These are phyloP conservation scores for Trypanosoma scelopori DNA, from an alignment of 208 protist species.

Conservation along the genomic window DNA sequence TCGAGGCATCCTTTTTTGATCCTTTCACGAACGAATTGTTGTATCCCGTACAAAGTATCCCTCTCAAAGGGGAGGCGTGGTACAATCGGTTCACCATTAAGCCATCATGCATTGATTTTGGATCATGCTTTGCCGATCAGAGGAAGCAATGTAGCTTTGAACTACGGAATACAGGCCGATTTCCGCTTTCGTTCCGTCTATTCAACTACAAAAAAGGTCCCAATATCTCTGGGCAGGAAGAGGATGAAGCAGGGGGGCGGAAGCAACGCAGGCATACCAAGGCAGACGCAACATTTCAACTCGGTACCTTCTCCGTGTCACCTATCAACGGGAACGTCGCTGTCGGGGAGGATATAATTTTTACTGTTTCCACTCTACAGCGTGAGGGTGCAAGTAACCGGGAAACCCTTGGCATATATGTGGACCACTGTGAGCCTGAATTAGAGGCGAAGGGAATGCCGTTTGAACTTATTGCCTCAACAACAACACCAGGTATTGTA, in stretches of 20 bases:
- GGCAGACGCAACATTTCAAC: constrained; percentile 40
- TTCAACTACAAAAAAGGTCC: constrained; percentile 73
- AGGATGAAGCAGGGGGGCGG: constrained; percentile 12
- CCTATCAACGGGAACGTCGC: constrained; percentile 67
- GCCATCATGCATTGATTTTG: constrained; percentile 94
- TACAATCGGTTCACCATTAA: constrained; percentile 90
- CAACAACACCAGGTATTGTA: constrained; percentile 92
- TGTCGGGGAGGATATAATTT: constrained; percentile 50
- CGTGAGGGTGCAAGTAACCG: constrained; percentile 40
- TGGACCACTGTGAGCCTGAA: constrained; percentile 87
- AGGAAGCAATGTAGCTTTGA: constrained; percentile 84
- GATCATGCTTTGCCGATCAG: constrained; percentile 89
- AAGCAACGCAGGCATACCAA: constrained; percentile 35
- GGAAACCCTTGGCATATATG: constrained; percentile 89
- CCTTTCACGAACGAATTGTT: constrained; percentile 74
- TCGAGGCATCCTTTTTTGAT: constrained; percentile 90
- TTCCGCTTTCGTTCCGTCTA: constrained; percentile 76
- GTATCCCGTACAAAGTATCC: constrained; percentile 80
- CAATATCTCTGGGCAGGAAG: not conserved
- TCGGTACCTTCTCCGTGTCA: constrained; percentile 79
- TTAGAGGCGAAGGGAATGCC: constrained; percentile 64
- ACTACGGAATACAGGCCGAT: constrained; percentile 86
- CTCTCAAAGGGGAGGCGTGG: constrained; percentile 83
- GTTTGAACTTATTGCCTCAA: constrained; percentile 92
- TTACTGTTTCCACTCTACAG: constrained; percentile 84